Conservation (phyloP, 2,329 filamentous ascomycete genomes). For the Epichloe amarillans region DNA sequence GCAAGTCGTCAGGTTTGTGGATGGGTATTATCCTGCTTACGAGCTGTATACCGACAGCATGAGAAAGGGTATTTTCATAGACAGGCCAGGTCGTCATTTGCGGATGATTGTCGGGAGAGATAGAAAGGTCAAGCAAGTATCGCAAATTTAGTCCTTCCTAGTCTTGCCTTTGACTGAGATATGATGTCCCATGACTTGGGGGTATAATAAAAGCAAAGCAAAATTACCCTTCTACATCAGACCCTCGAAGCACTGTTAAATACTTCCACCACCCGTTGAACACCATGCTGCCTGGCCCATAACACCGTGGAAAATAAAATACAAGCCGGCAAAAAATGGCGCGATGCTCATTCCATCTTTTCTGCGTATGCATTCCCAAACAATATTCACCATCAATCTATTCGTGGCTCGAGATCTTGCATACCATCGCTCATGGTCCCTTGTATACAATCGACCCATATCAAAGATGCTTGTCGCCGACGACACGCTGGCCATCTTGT, state of each 20-base stretch:
- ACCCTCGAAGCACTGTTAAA: background rate
- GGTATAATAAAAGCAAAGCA: slow-evolving; percentile 6
- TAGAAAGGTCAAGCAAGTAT: slow-evolving; percentile 32
- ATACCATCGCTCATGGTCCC: background rate
- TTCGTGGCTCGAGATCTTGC: background rate
- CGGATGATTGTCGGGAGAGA: slow-evolving; percentile 47
- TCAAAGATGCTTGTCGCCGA: slow-evolving; percentile 26
- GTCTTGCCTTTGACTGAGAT: background rate
- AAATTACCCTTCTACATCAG: background rate
- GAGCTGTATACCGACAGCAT: slow-evolving; percentile 53
- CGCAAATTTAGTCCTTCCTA: background rate
- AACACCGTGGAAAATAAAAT: background rate
- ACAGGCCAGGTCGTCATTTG: slow-evolving; percentile 41
- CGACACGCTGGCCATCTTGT: slow-evolving; percentile 42
- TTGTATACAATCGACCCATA: background rate
- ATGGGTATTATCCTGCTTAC: slow-evolving; percentile 57
- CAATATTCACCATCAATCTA: background rate
- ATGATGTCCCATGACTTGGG: background rate
- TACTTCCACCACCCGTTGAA: background rate
- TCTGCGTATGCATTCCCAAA: background rate
- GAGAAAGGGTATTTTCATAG: slow-evolving; percentile 40
- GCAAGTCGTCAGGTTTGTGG: slow-evolving; percentile 62
- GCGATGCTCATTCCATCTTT: background rate
- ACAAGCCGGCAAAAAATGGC: background rate
- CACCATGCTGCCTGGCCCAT: background rate